Base-by-base conservation (phyloP, 179 eudicot species). In the Sideroxylon spinosum region DNA sequence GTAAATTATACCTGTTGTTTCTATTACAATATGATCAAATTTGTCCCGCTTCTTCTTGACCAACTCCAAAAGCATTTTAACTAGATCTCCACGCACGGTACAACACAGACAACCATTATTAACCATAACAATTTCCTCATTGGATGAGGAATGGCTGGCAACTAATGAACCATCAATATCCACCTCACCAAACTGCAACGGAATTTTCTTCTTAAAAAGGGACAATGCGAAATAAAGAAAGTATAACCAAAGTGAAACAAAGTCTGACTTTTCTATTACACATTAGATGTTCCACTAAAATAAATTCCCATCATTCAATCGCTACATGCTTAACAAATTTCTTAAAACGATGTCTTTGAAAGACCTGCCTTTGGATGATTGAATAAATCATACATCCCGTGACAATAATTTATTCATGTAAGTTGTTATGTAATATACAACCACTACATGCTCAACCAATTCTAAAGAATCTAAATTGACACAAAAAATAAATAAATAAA, bases 41-140 rank as follows among this genome's bases (percentile, higher is more conserved):
- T 89, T 89, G 82, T 91, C 94, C 73, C 90, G 85, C 85, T 82
- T 91, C 79, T 87, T 84, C 82, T 85, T 88, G 76, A 93, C 97
- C 88, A 94, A 87, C 75, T 94, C 93, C 80, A 94, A 79, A 80
- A 94, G 87, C 96, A 94, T 81, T 82, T 90, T 93, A 55, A 93
- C 94, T 77, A 94, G 85, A 88, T 94, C 98, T 66, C 98, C 98
- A 49, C 94, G 93, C 56, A 94, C 97, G 52, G 98, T 94, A 80
- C 98, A 94, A 71, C 98, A 94, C 75, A 94, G 78, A 81, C 98
- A 94, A 32, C 98, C 97, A 87, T 94, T 94, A 85, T 90, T 93
- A 49, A 94, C 97, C 97, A 94, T 94, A 81, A 94, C 77, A 64
- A 94, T 94, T 49, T 94, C 97, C 78, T 94, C 97, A 66, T 89